Conservation (phyloP, 331 rosid species). For the Erythrophleum ivorense region DNA sequence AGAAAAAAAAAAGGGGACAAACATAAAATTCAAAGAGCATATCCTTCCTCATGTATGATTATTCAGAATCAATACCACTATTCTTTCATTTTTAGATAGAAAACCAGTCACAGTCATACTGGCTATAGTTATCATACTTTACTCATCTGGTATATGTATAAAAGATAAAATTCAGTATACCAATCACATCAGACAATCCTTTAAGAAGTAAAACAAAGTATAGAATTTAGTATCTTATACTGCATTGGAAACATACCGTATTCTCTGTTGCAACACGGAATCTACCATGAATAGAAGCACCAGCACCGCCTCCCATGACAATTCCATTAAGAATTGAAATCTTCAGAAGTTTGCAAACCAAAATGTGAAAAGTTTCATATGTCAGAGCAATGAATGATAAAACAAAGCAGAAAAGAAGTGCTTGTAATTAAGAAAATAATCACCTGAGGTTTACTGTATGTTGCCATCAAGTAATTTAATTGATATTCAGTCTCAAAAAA, state of each 20-base stretch:
- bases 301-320: slow-evolving; percentile 99
- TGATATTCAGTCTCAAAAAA: slow-evolving; percentile 61
- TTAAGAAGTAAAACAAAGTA: not conserved
- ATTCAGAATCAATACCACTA: not conserved
- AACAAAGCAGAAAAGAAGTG: slow-evolving; percentile 4
- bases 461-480: slow-evolving; percentile 86
- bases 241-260: slow-evolving; percentile 56
- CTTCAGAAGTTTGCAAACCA: slow-evolving; percentile 52
- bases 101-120: not conserved
- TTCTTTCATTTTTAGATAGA: not conserved
- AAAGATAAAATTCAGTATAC: slow-evolving; percentile 10
- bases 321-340: slow-evolving; percentile 93
- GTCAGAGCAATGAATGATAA: slow-evolving; percentile 32
- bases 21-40: not conserved
- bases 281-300: slow-evolving; percentile 92
- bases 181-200: not conserved
- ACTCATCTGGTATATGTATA: not conserved
- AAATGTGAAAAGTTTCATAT: slow-evolving; percentile 19
- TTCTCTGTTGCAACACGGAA: slow-evolving; percentile 86
- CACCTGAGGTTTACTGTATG: slow-evolving; percentile 93
- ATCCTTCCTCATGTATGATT: not conserved
- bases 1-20: too few species aligned
- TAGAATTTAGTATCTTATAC: slow-evolving; percentile 7
- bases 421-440: slow-evolving; percentile 25
- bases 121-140: not conserved